Conservation (phyloP, 2,329 filamentous ascomycete genomes). For the Trichoderma oligosporum region DNA sequence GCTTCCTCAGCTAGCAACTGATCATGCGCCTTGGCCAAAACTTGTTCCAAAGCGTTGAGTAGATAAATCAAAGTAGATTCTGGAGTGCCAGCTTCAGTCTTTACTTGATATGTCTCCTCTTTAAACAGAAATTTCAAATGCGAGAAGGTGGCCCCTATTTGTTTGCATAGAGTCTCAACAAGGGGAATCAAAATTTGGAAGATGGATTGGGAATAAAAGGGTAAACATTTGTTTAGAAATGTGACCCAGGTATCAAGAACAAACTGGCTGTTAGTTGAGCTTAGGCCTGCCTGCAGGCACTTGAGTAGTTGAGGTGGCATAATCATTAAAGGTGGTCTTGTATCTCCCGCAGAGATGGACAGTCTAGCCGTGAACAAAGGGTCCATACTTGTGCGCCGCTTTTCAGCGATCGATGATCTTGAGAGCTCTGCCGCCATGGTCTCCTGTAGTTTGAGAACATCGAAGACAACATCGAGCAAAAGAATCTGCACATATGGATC, state of each 20-base stretch:
- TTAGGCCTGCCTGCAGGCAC: slow-evolving; percentile 77
- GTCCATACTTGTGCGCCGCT: slow-evolving; percentile 42
- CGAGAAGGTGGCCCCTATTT: slow-evolving; percentile 70
- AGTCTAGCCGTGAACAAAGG: slow-evolving; percentile 38
- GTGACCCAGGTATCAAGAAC: slow-evolving; percentile 89
- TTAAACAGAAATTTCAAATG: slow-evolving; percentile 64
- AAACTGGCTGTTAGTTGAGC: slow-evolving; percentile 66
- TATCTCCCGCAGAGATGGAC: slow-evolving; percentile 36
- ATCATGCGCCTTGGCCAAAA: slow-evolving; percentile 83
- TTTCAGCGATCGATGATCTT: slow-evolving; percentile 46
- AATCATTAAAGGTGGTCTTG: slow-evolving; percentile 30
- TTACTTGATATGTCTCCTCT: slow-evolving; percentile 25
- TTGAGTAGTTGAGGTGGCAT: slow-evolving; percentile 73
- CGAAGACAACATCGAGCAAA: slow-evolving; percentile 73
- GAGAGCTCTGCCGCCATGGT: slow-evolving; percentile 39
- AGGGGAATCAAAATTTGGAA: slow-evolving; percentile 89
- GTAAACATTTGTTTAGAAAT: slow-evolving; percentile 78
- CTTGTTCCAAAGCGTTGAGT: slow-evolving; percentile 87
- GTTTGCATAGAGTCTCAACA: slow-evolving; percentile 80
- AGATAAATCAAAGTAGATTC: slow-evolving; percentile 78
- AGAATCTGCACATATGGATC: slow-evolving; percentile 73
- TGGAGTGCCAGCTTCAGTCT: slow-evolving; percentile 39
- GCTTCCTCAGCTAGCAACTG: slow-evolving; percentile 73
- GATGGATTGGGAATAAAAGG: slow-evolving; percentile 76
- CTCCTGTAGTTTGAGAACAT: slow-evolving; percentile 64